Conservation (phyloP, 768 basidiomycete genomes). For the Rhodocollybia butyracea region DNA sequence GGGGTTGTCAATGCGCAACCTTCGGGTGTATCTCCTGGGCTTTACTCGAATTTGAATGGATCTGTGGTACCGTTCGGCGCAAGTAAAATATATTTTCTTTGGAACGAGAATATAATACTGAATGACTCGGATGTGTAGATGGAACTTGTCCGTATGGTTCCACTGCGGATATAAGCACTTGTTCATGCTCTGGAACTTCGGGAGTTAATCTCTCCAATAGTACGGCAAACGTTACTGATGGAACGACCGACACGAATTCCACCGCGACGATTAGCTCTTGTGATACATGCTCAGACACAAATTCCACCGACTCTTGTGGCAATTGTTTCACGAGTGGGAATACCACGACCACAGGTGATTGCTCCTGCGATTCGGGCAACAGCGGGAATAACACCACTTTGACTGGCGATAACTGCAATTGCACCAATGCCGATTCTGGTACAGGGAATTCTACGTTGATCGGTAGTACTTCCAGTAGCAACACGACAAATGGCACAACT, state of each 20-base stretch:
- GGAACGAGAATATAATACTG: background rate
- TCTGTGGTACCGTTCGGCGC: constrained; percentile 43
- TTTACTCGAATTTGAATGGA: constrained; percentile 36
- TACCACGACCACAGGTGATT: background rate
- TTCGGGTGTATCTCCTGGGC: constrained; percentile 38
- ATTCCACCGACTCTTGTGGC: background rate
- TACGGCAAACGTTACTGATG: background rate
- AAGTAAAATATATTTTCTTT: background rate
- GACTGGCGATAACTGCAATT: background rate
- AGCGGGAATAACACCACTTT: background rate
- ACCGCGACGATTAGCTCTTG: no score
- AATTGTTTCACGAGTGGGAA: background rate
- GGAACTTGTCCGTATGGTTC: constrained; percentile 45
- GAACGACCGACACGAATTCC: background rate
- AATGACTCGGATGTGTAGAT: constrained; percentile 21
- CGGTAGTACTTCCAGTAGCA: no score
- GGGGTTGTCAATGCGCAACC: constrained; percentile 40
- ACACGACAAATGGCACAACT: constrained; percentile 1
- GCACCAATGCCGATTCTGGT: background rate
- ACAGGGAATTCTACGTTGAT: background rate
- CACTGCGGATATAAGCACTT: constrained; percentile 36
- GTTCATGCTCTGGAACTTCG: constrained; percentile 29
- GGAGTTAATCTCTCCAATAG: background rate
- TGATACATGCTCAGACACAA: no score
- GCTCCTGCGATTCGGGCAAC: background rate